A percentile compares a stretch with the other conserved stretches of the same genome.
Conservation (phyloP, 2,329 filamentous ascomycete genomes). For the Cytospora piceicola region DNA sequence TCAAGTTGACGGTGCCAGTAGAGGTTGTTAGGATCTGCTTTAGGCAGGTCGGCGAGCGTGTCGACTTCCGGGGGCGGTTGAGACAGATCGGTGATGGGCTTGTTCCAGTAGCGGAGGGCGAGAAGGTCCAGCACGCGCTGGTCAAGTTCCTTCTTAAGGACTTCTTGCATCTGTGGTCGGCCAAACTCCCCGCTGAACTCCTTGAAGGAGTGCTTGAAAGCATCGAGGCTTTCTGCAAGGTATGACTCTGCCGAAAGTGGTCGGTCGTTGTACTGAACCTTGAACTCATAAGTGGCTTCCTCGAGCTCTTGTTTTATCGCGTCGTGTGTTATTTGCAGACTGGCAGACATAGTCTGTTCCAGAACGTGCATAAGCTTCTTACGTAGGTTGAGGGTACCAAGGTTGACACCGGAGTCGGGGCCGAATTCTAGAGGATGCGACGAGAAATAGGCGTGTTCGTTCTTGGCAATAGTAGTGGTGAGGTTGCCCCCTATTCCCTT, state of each 20-base stretch:
- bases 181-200: conserved; percentile 90
- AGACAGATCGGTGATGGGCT: conserved; percentile 83
- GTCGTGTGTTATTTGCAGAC: conserved; percentile 84
- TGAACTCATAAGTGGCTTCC: conserved; percentile 97
- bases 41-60: conserved; percentile 76
- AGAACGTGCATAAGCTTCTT: conserved; percentile 98
- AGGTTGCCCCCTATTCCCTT: conserved; percentile 76
- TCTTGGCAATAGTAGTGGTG: conserved; percentile 78
- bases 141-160: conserved; percentile 90
- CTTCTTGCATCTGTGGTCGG: conserved; percentile 81
- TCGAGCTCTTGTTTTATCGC: conserved; percentile 94
- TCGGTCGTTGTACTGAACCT: conserved; percentile 98
- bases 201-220: conserved; percentile 98
- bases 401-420: conserved; percentile 68
- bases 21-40: conserved; percentile 79
- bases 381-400: conserved; percentile 84
- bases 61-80: conserved; percentile 69
- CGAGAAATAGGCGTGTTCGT: conserved; percentile 86
- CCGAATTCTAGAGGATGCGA: conserved; percentile 82
- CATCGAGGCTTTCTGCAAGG: conserved; percentile 89
- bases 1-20: conserved; percentile 97
- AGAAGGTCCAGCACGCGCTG: conserved; percentile 93
- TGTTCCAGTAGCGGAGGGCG: conserved; percentile 96
- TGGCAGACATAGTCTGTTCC: conserved; percentile 95
- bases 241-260: conserved; percentile 95